phyloP scores from a whole-genome alignment of 1,139 yeast genomes.

The Yamadazyma dendronema region DNA sequence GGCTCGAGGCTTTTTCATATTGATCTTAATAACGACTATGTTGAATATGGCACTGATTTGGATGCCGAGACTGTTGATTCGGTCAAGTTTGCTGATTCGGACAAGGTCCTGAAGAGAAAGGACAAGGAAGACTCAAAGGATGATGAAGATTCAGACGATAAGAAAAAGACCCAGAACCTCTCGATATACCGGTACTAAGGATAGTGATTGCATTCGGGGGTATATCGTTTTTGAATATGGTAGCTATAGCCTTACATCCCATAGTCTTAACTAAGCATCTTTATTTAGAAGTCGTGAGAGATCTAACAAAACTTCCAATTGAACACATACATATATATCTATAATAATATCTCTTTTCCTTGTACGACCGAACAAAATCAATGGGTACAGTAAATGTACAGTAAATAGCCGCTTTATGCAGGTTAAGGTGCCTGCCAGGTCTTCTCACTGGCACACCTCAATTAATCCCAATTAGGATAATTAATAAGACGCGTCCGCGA shows the following conservation, averaged over 20 bases:
- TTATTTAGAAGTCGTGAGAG: constrained; percentile 27
- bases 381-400: too few species aligned
- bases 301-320: constrained; percentile 33
- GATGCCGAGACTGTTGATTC: too few species aligned
- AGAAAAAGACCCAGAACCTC: constrained; percentile 3
- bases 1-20: constrained; percentile 2
- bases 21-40: neutral
- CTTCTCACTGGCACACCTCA: too few species aligned
- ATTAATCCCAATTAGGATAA: neutral
- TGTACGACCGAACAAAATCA: too few species aligned
- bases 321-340: too few species aligned
- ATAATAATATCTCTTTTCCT: too few species aligned
- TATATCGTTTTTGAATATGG: constrained; percentile 30
- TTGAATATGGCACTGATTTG: too few species aligned
- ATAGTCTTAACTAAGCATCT: constrained; percentile 29
- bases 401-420: too few species aligned
- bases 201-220: constrained; percentile 32
- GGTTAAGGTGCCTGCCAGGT: too few species aligned
- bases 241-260: constrained; percentile 38
- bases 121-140: neutral
- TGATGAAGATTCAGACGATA: neutral
- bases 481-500: neutral
- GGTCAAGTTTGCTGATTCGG: too few species aligned
- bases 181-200: constrained; percentile 20
- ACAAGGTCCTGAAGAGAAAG: too few species aligned